Evolutionary conservation across 2,329 filamentous ascomycete genomes (phyloP).

Genomic region (Xylariaceae sp.): DNA sequence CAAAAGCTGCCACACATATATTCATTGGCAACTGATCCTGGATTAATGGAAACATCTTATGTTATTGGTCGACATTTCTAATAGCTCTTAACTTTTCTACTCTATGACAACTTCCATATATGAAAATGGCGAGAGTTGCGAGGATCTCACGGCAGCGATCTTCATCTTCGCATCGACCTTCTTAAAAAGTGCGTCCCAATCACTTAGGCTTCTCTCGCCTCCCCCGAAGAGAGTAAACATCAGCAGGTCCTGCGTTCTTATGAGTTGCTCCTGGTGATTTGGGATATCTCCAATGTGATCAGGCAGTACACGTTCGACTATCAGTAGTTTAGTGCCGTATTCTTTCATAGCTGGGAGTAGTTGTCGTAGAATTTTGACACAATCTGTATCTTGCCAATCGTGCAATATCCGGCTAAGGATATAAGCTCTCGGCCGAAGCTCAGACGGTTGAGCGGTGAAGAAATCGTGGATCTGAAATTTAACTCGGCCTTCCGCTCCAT

Average conservation of each 20-base stretch:
- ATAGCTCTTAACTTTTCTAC: neutral
- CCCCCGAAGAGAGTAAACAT: conserved; percentile 20
- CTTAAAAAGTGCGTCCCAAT: conserved; percentile 12
- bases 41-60: too few species aligned
- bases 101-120: conserved; percentile 5
- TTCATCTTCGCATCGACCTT: conserved; percentile 10
- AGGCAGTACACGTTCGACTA: conserved; percentile 20
- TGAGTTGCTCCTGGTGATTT: conserved; percentile 13
- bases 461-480: conserved; percentile 40
- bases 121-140: conserved; percentile 6
- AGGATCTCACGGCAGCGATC: neutral
- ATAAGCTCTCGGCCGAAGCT: conserved; percentile 36
- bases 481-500: conserved; percentile 26
- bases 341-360: conserved; percentile 39
- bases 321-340: conserved; percentile 11
- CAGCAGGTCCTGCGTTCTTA: conserved; percentile 17
- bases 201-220: conserved; percentile 11
- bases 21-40: too few species aligned
- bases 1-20: too few species aligned
- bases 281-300: conserved; percentile 10
- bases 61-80: too few species aligned
- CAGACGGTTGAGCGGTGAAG: conserved; percentile 39
- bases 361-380: conserved; percentile 38
- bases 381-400: conserved; percentile 43
- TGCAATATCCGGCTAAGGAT: conserved; percentile 44